phyloP scores from a whole-genome alignment of 2,329 filamentous ascomycete species.

The Neofusicoccum ribis region DNA sequence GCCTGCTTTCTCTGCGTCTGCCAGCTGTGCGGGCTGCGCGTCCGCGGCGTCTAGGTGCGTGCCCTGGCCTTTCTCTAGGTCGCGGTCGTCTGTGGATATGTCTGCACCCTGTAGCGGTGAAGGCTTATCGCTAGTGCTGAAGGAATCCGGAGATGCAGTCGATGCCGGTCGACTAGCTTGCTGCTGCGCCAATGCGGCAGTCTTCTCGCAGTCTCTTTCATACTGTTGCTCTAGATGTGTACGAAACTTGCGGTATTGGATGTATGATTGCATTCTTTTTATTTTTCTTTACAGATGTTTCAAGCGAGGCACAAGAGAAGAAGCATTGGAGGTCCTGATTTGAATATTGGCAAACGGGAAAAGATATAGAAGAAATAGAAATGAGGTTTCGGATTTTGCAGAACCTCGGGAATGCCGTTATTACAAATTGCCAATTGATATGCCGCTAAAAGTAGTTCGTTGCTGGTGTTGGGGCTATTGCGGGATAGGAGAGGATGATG shows the following conservation, averaged over 20 bases:
- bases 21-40: no score
- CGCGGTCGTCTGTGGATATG: neutral
- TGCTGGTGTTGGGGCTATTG: neutral
- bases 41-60: no score
- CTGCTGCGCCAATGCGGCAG: neutral
- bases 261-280: constrained; percentile 28
- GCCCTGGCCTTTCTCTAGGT: neutral
- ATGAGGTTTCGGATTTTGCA: no score
- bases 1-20: neutral
- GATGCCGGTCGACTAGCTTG: neutral
- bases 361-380: no score
- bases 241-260: constrained; percentile 27
- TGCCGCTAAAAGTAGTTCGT: neutral
- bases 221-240: constrained; percentile 22
- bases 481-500: neutral
- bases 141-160: no score
- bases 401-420: neutral
- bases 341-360: no score
- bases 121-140: neutral
- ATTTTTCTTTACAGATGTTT: neutral
- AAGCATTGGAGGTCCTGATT: no score
- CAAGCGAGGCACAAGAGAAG: no score
- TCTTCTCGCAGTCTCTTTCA: constrained; percentile 20
- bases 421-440: neutral
- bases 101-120: neutral